phyloP scores from a whole-genome alignment of 768 basidiomycete genomes.

The Pulveroboletus sp. region DNA sequence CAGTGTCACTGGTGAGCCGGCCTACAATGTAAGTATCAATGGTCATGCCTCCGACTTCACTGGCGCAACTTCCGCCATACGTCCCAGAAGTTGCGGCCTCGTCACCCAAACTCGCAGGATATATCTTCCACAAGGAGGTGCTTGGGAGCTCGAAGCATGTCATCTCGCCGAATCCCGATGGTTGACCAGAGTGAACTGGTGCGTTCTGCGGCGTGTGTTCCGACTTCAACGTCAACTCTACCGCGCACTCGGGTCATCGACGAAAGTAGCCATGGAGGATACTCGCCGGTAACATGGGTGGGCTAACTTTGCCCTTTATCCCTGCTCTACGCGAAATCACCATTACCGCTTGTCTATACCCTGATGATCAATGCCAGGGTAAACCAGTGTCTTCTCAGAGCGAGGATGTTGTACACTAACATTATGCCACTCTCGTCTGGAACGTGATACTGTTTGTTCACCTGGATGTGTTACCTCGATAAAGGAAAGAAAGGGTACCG shows the following conservation, averaged over 20 bases:
- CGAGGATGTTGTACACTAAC: not conserved
- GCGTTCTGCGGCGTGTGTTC: slow-evolving; percentile 27
- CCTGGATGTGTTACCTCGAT: slow-evolving; percentile 57
- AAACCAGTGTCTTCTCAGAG: no score
- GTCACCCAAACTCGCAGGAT: slow-evolving; percentile 60
- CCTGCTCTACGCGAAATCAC: not conserved
- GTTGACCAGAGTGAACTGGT: slow-evolving; percentile 97
- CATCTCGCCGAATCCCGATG: slow-evolving; percentile 98
- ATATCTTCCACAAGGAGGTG: slow-evolving; percentile 76
- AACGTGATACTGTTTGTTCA: no score
- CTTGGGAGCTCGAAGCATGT: slow-evolving; percentile 85
- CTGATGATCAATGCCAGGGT: slow-evolving; percentile 99
- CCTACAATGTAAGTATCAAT: no score
- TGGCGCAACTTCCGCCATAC: no score
- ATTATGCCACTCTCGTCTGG: not conserved
- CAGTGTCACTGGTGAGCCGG: no score
- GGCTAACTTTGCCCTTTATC: not conserved
- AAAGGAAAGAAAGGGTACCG: slow-evolving; percentile 44
- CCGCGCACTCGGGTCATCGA: no score
- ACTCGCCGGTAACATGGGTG: slow-evolving; percentile 80
- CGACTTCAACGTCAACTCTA: no score
- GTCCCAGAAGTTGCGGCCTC: no score
- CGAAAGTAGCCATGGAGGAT: slow-evolving; percentile 86
- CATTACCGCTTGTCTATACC: slow-evolving; percentile 74
- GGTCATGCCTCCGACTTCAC: no score